Evolutionary conservation across 495 filamentous ascomycete species (phyloP).

Genomic region (Cetradonia linearis): DNA sequence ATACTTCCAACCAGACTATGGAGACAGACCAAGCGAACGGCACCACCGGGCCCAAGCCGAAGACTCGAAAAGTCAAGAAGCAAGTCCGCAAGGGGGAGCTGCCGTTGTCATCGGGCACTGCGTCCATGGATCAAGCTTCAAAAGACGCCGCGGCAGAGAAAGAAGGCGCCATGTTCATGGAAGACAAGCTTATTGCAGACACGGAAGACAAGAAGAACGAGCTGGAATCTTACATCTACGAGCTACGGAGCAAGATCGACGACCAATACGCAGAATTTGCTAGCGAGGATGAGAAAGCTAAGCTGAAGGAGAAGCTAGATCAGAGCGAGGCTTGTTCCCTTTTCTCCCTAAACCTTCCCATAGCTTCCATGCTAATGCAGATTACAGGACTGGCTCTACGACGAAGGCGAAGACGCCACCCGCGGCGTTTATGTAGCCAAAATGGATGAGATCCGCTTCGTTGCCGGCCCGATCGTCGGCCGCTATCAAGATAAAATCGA

Average conservation of each 20-base stretch:
- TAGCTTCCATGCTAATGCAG: conserved; percentile 16
- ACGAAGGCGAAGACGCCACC: conserved; percentile 90
- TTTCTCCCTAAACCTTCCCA: conserved; percentile 15
- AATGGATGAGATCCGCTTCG: conserved; percentile 87
- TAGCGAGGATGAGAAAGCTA: conserved; percentile 84
- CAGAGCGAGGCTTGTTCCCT: conserved; percentile 62
- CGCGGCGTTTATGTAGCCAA: conserved; percentile 89
- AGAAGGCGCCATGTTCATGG: conserved; percentile 86
- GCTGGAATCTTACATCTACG: conserved; percentile 94
- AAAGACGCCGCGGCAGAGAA: conserved; percentile 64
- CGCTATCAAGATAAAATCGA: conserved; percentile 91
- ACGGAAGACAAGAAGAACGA: conserved; percentile 99
- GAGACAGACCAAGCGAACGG: conserved; percentile 62
- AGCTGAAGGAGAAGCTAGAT: conserved; percentile 68
- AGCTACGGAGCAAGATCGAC: conserved; percentile 86
- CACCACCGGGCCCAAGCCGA: conserved; percentile 67
- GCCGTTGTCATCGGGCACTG: conserved; percentile 72
- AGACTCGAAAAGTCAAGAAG: conserved; percentile 98
- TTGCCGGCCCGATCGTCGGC: conserved; percentile 86
- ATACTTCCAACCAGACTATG: conserved; percentile 58
- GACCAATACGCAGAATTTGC: conserved; percentile 81
- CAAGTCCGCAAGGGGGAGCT: conserved; percentile 97
- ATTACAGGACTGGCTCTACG: conserved; percentile 90
- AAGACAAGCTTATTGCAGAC: conserved; percentile 96
- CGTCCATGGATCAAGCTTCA: conserved; percentile 57